Conservation (phyloP, 2,329 filamentous ascomycete genomes). For the Cytospora piceicola region DNA sequence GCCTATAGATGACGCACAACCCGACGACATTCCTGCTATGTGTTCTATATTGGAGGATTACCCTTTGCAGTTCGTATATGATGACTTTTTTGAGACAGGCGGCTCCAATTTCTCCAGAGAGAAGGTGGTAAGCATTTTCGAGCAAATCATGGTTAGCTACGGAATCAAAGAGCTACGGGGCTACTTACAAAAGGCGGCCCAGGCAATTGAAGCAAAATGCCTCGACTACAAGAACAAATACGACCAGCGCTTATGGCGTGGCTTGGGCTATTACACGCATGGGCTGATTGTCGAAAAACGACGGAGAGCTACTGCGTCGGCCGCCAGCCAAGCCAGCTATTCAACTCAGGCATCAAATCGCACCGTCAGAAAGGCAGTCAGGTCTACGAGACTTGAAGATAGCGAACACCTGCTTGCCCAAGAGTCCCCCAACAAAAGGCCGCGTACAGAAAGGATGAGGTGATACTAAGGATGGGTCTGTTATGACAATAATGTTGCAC, state of each 20-base stretch:
- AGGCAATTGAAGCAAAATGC: constrained; percentile 1
- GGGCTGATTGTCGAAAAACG: background rate
- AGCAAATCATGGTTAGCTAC: constrained; percentile 18
- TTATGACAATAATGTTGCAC: too few species aligned
- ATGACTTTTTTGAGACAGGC: constrained; percentile 2
- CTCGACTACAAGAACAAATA: background rate
- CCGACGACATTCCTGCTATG: background rate
- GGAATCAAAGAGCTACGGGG: constrained; percentile 12
- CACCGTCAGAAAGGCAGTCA: background rate
- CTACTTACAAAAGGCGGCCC: constrained; percentile 5
- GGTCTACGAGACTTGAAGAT: background rate
- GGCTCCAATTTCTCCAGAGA: constrained; percentile 12
- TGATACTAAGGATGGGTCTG: too few species aligned
- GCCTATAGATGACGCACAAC: background rate
- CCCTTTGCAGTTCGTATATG: constrained; percentile 14
- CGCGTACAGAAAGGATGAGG: background rate
- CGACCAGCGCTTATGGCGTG: background rate
- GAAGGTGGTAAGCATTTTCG: constrained; percentile 2
- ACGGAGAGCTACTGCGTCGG: background rate
- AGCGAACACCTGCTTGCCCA: background rate
- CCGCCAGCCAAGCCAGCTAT: background rate
- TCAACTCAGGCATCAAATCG: background rate
- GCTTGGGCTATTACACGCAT: background rate
- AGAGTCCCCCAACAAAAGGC: background rate
- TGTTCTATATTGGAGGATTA: constrained; percentile 7